These are phyloP conservation scores for Lichtheimia corymbifera DNA, from an alignment of 371 early-diverging fungal genomes.

Conservation along the genomic window DNA sequence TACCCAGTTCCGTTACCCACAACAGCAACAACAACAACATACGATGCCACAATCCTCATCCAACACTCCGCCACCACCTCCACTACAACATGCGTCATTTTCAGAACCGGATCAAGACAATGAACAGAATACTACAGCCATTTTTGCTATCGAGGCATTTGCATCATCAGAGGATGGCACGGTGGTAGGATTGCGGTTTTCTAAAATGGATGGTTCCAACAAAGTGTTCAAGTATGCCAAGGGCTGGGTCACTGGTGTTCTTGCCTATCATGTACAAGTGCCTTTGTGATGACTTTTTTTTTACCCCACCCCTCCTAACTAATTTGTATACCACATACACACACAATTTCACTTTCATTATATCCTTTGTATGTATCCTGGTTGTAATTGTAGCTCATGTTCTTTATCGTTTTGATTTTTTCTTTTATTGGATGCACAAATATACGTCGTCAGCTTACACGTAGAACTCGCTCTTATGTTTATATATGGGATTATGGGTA, in stretches of 20 bases:
- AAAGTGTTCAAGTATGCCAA: conserved; percentile 48
- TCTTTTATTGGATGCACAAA: too few species aligned
- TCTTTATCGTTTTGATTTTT: too few species aligned
- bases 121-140: conserved; percentile 29
- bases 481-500: too few species aligned
- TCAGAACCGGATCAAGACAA: not conserved
- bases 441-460: too few species aligned
- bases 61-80: not conserved
- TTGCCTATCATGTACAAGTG: conserved; percentile 17
- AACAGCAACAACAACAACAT: not conserved
- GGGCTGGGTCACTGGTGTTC: conserved; percentile 45
- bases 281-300: not conserved
- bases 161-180: conserved; percentile 18
- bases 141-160: conserved; percentile 41
- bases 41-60: not conserved
- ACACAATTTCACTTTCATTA: too few species aligned
- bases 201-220: conserved; percentile 39
- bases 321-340: too few species aligned
- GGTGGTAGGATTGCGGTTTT: conserved; percentile 28
- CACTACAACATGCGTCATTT: not conserved
- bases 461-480: too few species aligned
- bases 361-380: too few species aligned
- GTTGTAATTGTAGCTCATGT: too few species aligned
- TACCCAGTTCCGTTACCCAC: not conserved
- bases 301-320: too few species aligned